These are phyloP conservation scores for Podosphaera aphanis DNA, from an alignment of 2,329 filamentous ascomycete species.

Conservation along the genomic window DNA sequence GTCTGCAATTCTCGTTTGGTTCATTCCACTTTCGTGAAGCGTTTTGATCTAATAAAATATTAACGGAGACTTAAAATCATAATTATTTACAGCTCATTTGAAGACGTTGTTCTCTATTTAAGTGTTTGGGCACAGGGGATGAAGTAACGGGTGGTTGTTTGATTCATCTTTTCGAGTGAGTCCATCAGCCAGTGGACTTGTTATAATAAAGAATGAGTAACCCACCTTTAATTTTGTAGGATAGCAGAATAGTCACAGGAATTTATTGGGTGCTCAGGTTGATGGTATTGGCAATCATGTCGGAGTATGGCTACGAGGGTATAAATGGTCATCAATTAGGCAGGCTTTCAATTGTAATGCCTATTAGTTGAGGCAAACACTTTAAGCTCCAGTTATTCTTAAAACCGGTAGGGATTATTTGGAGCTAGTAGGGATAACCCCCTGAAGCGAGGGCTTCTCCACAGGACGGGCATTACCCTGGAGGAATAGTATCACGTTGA, in stretches of 20 bases:
- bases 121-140: neutral
- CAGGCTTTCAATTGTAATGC: neutral
- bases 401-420: neutral
- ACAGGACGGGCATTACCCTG: no score
- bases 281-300: neutral
- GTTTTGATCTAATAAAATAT: constrained; percentile 1
- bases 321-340: neutral
- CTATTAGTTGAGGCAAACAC: neutral
- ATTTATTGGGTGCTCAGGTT: neutral
- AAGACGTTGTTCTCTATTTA: neutral
- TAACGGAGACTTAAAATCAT: neutral
- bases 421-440: no score
- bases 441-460: no score
- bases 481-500: no score
- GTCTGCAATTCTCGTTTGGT: neutral
- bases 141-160: constrained; percentile 1
- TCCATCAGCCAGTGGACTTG: neutral
- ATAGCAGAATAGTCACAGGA: neutral
- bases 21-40: constrained; percentile 1
- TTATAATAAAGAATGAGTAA: neutral
- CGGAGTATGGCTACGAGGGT: neutral
- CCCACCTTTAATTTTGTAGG: neutral
- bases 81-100: neutral
- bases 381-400: neutral
- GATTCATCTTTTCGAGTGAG: neutral